These are phyloP conservation scores for Ceratocystis destructans DNA, from an alignment of 2,329 filamentous ascomycete species.

Conservation along the genomic window DNA sequence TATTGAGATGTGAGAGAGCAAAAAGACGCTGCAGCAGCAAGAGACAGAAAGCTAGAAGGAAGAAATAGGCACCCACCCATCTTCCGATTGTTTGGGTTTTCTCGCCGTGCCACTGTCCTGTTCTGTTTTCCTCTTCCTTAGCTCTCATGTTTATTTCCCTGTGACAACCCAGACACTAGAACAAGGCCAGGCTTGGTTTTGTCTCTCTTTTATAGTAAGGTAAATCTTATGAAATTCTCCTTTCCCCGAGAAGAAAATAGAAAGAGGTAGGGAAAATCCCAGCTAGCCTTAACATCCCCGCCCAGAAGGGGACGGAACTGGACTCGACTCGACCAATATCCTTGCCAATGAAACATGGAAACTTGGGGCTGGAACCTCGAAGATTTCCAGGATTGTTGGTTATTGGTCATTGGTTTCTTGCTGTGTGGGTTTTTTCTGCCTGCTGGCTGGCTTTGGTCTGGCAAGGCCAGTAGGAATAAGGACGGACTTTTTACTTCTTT, in stretches of 20 bases:
- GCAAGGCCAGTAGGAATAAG: neutral
- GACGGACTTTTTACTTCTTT: neutral
- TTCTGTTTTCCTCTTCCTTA: neutral
- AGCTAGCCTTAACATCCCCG: constrained; percentile 9
- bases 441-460: neutral
- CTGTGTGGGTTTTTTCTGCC: neutral
- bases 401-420: no score
- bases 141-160: neutral
- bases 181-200: neutral
- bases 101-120: neutral
- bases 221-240: neutral
- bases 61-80: neutral
- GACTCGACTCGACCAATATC: constrained; percentile 6
- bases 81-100: neutral
- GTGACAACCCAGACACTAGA: neutral
- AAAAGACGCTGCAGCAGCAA: neutral
- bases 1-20: neutral
- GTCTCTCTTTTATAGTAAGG: neutral
- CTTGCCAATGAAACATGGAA: constrained; percentile 4
- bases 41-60: neutral
- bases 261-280: neutral
- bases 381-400: neutral
- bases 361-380: constrained; percentile 12
- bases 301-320: constrained; percentile 2
- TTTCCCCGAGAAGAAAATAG: neutral